Percentiles rank a stretch among this genome's conserved stretches.
phyloP scores from a whole-genome alignment of 192 early-diverging fungal genomes.

The Dissophora ornata region DNA sequence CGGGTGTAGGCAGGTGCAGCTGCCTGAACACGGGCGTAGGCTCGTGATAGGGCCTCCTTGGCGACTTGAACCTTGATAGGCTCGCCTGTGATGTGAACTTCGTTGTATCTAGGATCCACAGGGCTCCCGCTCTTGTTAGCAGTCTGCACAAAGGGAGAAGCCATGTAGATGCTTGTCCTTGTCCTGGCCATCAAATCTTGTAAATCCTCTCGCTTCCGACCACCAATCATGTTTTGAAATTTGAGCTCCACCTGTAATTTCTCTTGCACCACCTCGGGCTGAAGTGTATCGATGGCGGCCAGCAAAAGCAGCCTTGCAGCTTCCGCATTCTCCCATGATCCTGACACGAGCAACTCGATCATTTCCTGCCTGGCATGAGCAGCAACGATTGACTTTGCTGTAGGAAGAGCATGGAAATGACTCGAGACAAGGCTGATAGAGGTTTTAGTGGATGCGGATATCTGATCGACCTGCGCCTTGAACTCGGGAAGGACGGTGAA shows the following conservation, averaged over 20 bases:
- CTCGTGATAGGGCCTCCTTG: conserved; percentile 48
- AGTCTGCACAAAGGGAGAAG: conserved; percentile 63
- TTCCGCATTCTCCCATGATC: conserved; percentile 51
- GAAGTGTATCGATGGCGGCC: conserved; percentile 39
- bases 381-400: conserved; percentile 30
- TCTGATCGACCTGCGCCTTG: conserved; percentile 37
- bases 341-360: conserved; percentile 45
- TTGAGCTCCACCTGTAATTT: conserved; percentile 54
- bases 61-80: conserved; percentile 56
- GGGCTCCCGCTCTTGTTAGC: conserved; percentile 32
- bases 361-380: conserved; percentile 48
- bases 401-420: conserved; percentile 43
- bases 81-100: conserved; percentile 62
- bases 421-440: conserved; percentile 42
- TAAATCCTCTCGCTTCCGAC: conserved; percentile 68
- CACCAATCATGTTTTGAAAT: conserved; percentile 76
- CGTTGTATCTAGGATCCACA: conserved; percentile 43
- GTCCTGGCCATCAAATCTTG: conserved; percentile 77
- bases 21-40: conserved; percentile 55
- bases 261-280: conserved; percentile 25
- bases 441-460: conserved; percentile 34
- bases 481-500: conserved; percentile 38
- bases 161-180: conserved; percentile 79
- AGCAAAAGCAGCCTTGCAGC: conserved; percentile 36
- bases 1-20: conserved; percentile 25